Base-by-base conservation (phyloP, 2,329 filamentous ascomycete genomes). In the Colletotrichum sansevieriae region DNA sequence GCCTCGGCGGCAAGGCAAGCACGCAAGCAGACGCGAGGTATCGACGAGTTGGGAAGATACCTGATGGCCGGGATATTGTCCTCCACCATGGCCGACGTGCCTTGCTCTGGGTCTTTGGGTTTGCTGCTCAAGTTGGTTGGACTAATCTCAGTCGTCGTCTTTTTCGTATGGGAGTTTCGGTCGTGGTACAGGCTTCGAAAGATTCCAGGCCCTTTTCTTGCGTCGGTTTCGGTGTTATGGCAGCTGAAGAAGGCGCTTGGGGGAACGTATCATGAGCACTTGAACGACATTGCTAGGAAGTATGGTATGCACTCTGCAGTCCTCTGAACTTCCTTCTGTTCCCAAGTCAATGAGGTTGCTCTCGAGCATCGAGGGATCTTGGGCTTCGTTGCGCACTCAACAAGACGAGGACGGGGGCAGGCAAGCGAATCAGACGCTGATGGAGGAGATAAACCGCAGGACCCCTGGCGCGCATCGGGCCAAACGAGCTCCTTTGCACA, bases 381-480 rank as follows among this genome's bases (percentile, higher is more conserved):
- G 49, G 11, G n/a, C 25, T 11, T 11, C 13, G 11, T 5, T 35
- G 15, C 25, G 35, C 49, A n/a, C 41, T 12, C 39, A 43, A 47
- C 1, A 43, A 9, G 22, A 7, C 29, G 7, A 11, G 22, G 4
- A 3, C 4, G 4, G 22, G 22, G 22, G 22, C 22, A 35, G 29
- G 7, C 18, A 72, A 72, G 22, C 71, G 74, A 41, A 71, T 69
- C 9, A 67, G 70, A 43, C 8, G 44, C 64, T 67, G 18, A 67
- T 57, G 11, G 51, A 57, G 67, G 22, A 22, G 22, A 22, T 22
- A 20, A 9, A 39, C 22, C 25, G 6, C 52, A 75, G 80, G 79
- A 2, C 72, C 78, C 5, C 74, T 83, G 11, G 78, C 79, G 2
- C 79, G 83, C 5, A 79, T 84, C 39, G 82, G 82, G 0, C 82